Conservation (phyloP, 805 yeast genomes). For the Yamadazyma philogaea region DNA sequence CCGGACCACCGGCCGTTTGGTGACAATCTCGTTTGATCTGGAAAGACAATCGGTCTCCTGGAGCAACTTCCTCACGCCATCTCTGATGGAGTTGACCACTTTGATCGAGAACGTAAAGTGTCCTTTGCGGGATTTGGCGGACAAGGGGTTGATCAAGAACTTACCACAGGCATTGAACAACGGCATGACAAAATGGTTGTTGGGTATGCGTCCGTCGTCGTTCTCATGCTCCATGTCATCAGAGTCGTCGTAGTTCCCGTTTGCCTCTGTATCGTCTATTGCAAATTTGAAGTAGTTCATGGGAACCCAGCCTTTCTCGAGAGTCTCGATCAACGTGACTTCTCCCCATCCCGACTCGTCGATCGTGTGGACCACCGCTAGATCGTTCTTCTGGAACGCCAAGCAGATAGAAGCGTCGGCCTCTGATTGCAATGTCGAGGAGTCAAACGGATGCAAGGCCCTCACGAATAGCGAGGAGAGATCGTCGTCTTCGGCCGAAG, state of each 20-base stretch:
- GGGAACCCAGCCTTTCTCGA: constrained; percentile 81
- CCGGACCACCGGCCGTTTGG: constrained; percentile 57
- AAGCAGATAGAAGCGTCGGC: constrained; percentile 72
- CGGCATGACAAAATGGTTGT: constrained; percentile 50
- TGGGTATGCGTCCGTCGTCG: constrained; percentile 30
- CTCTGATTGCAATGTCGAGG: constrained; percentile 55
- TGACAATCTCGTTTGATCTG: constrained; percentile 66
- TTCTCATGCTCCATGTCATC: constrained; percentile 24
- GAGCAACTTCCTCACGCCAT: constrained; percentile 64
- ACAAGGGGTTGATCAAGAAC: constrained; percentile 62
- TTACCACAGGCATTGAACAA: constrained; percentile 63
- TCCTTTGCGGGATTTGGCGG: constrained; percentile 38
- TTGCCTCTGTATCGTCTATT: constrained; percentile 27
- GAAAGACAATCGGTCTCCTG: constrained; percentile 73
- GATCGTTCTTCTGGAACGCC: constrained; percentile 64
- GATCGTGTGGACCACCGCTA: constrained; percentile 73
- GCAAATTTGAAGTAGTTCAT: constrained; percentile 67
- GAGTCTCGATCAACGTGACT: constrained; percentile 62
- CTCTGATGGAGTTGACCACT: constrained; percentile 62
- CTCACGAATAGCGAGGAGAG: constrained; percentile 52
- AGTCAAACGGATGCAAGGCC: constrained; percentile 59
- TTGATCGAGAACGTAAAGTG: constrained; percentile 53
- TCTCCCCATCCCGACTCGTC: constrained; percentile 90
- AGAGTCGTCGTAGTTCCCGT: constrained; percentile 18
- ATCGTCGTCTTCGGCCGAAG: constrained; percentile 36